A percentile compares a stretch with the other conserved stretches of the same genome.
These are phyloP conservation scores for Magnaporthiopsis poae DNA, from an alignment of 2,329 filamentous ascomycete species.

Conservation along the genomic window DNA sequence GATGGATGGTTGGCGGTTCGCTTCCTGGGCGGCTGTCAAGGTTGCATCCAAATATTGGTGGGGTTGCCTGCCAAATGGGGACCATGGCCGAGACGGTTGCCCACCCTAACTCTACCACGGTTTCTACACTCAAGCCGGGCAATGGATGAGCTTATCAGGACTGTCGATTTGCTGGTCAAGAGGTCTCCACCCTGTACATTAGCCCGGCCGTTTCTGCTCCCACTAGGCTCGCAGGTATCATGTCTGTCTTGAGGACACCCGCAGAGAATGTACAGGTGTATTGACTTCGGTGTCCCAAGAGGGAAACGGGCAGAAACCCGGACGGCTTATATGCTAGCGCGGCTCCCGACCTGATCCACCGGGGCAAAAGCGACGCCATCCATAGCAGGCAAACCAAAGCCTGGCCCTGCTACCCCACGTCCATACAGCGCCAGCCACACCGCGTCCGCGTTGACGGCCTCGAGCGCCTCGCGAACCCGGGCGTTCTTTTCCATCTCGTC, in stretches of 20 bases:
- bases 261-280: too few relatives aligned
- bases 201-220: too few relatives aligned
- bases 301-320: background rate
- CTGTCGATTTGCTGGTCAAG: too few relatives aligned
- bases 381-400: constrained; percentile 26
- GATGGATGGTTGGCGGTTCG: too few relatives aligned
- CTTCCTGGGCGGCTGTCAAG: background rate
- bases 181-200: background rate
- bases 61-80: background rate
- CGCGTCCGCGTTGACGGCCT: constrained; percentile 59
- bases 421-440: constrained; percentile 60
- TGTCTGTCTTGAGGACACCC: too few relatives aligned
- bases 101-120: too few relatives aligned
- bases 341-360: background rate
- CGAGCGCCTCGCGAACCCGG: constrained; percentile 48
- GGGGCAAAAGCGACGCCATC: constrained; percentile 13
- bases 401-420: constrained; percentile 25
- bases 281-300: background rate
- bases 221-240: too few relatives aligned
- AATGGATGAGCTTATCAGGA: background rate
- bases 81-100: too few relatives aligned
- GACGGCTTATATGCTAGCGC: background rate
- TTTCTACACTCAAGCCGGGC: background rate
- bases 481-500: constrained; percentile 34
- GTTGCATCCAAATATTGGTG: background rate